Conservation (phyloP, 441 rosid species). For the Erodium trifolium region DNA sequence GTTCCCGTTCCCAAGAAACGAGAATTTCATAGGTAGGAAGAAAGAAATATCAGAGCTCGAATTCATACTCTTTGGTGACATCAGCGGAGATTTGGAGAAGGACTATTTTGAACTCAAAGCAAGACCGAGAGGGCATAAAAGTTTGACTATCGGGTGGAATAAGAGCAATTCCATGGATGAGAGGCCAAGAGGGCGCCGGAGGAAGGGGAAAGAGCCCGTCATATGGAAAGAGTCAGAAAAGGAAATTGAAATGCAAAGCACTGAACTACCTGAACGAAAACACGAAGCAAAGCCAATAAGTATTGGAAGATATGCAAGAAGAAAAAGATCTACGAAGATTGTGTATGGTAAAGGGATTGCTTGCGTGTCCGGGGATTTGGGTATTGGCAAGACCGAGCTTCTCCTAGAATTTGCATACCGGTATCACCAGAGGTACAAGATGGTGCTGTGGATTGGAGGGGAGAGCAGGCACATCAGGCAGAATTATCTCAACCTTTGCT, state of each 20-base stretch:
- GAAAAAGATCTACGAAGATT: constrained; percentile 54
- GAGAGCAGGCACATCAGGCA: constrained; percentile 76
- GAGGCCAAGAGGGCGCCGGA: constrained; percentile 15
- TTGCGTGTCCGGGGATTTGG: constrained; percentile 75
- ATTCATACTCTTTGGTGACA: constrained; percentile 76
- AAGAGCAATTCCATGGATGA: constrained; percentile 41
- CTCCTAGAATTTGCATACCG: constrained; percentile 79
- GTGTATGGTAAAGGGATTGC: constrained; percentile 82
- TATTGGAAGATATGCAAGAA: constrained; percentile 38
- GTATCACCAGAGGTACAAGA: constrained; percentile 82
- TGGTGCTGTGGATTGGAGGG: constrained; percentile 91
- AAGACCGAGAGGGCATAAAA: constrained; percentile 55
- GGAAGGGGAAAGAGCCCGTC: constrained; percentile 78
- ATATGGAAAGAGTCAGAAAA: constrained; percentile 90
- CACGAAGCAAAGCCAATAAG: constrained; percentile 29
- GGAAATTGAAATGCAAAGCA: constrained; percentile 81
- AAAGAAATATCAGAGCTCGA: constrained; percentile 80
- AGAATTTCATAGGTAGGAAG: constrained; percentile 73
- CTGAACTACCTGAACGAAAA: constrained; percentile 30
- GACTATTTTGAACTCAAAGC: constrained; percentile 83
- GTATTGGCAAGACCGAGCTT: constrained; percentile 92
- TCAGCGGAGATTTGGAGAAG: constrained; percentile 57
- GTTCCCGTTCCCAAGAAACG: constrained; percentile 76
- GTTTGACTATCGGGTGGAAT: constrained; percentile 59
- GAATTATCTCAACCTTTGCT: constrained; percentile 72